Conservation (phyloP, 306 rosid genomes). For the Lathyrus tuberosus region DNA sequence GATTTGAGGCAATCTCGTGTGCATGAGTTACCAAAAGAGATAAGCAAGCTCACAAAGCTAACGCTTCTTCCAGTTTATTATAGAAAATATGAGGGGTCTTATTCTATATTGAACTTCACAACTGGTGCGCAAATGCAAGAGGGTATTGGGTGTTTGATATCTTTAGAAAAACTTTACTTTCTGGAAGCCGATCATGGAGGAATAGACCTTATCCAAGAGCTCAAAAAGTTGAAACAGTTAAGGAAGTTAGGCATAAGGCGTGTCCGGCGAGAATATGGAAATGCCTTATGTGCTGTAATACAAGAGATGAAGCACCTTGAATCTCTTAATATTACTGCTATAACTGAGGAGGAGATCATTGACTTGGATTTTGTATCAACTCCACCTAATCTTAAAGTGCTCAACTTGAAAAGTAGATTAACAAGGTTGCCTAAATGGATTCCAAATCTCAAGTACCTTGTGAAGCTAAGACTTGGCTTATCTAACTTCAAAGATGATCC, state of each 20-base stretch:
- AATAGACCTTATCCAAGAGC: slow-evolving; percentile 29
- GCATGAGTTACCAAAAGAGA: slow-evolving; percentile 12
- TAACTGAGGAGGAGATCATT: slow-evolving; percentile 22
- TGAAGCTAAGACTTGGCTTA: slow-evolving; percentile 12
- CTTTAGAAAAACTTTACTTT: slow-evolving; percentile 36
- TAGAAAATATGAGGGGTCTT: neutral
- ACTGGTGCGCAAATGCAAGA: slow-evolving; percentile 20
- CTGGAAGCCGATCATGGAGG: slow-evolving; percentile 34
- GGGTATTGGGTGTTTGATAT: slow-evolving; percentile 23
- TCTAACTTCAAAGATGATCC: slow-evolving; percentile 32
- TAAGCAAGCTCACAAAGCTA: slow-evolving; percentile 31
- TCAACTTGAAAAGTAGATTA: slow-evolving; percentile 13
- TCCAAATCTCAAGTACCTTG: slow-evolving; percentile 34
- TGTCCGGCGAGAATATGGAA: slow-evolving; percentile 22
- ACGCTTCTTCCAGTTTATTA: slow-evolving; percentile 20
- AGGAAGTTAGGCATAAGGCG: slow-evolving; percentile 36
- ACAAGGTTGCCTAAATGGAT: slow-evolving; percentile 37
- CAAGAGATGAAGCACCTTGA: slow-evolving; percentile 36
- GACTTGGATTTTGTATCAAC: slow-evolving; percentile 25
- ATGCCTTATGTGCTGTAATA: slow-evolving; percentile 15
- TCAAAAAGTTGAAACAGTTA: slow-evolving; percentile 28
- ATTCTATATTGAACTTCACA: slow-evolving; percentile 7
- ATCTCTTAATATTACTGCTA: neutral
- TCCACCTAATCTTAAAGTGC: neutral
- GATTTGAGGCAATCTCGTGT: slow-evolving; percentile 28